phyloP scores from a whole-genome alignment of 2,329 filamentous ascomycete genomes.

The Xylariales sp. region DNA sequence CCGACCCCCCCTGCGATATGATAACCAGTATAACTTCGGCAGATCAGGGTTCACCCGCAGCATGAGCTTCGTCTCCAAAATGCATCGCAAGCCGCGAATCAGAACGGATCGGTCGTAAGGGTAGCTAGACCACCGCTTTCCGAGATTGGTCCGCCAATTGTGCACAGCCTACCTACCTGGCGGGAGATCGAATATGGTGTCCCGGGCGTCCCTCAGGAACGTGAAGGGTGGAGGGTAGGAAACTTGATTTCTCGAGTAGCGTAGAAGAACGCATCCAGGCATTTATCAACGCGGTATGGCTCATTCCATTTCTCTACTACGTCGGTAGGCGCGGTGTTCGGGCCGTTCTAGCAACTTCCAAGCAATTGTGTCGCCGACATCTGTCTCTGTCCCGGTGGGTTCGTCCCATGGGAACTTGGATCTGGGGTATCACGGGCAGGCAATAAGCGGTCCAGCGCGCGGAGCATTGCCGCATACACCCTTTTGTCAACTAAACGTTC shows the following conservation, averaged over 20 bases:
- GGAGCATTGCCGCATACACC: constrained; percentile 55
- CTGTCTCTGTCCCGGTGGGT: constrained; percentile 50
- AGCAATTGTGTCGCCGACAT: too few species aligned
- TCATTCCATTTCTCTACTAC: too few species aligned
- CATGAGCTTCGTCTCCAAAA: neutral
- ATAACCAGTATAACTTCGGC: neutral
- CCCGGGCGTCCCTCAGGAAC: too few species aligned
- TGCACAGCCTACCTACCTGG: neutral
- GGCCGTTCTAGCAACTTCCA: too few species aligned
- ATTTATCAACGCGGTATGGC: neutral
- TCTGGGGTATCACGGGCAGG: constrained; percentile 52
- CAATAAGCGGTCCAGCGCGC: too few species aligned
- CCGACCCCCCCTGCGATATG: neutral
- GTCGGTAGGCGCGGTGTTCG: too few species aligned
- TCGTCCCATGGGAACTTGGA: constrained; percentile 58
- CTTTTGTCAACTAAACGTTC: constrained; percentile 51
- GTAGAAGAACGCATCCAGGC: neutral
- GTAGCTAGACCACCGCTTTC: constrained; percentile 6
- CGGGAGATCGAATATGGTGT: neutral
- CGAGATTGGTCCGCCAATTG: constrained; percentile 22
- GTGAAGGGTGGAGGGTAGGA: neutral
- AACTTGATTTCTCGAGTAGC: neutral
- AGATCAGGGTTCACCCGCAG: neutral
- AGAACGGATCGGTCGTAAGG: neutral
- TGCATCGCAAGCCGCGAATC: neutral